Evolutionary conservation across 805 yeast genomes (phyloP).

Genomic region (Clavispora phyllophila): DNA sequence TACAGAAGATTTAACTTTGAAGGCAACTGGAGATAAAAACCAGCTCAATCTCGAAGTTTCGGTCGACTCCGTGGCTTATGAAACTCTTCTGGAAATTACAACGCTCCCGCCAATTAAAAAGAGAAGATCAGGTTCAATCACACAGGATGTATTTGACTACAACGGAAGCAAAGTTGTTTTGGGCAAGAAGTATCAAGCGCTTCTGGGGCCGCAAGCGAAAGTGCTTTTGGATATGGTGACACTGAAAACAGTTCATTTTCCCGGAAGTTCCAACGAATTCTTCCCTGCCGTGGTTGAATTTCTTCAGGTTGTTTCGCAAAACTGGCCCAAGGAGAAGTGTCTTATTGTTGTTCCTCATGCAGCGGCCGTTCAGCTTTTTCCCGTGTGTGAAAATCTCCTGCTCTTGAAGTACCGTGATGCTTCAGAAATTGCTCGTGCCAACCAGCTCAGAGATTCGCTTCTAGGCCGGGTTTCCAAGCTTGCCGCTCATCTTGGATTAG

Average conservation of each 20-base stretch:
- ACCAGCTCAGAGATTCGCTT: slow-evolving; percentile 1
- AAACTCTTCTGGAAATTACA: neutral
- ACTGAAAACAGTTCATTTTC: neutral
- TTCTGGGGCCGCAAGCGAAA: slow-evolving; percentile 2
- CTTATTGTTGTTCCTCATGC: slow-evolving; percentile 9
- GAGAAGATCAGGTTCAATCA: neutral
- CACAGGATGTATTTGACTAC: neutral
- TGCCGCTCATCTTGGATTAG: slow-evolving; percentile 12
- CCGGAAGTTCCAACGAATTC: neutral
- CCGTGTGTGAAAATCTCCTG: neutral
- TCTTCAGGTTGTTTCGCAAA: neutral
- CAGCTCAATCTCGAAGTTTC: neutral
- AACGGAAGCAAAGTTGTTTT: neutral
- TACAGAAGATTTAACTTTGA: neutral
- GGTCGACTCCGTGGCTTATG: neutral
- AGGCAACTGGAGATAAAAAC: neutral
- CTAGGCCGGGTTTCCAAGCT: slow-evolving; percentile 10
- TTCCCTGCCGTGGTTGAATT: neutral
- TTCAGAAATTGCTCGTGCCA: neutral
- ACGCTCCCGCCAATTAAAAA: neutral
- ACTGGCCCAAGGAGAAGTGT: neutral
- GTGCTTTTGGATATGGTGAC: slow-evolving; percentile 7
- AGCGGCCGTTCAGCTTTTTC: slow-evolving; percentile 10
- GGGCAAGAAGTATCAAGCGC: too few relatives aligned
- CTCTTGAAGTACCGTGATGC: neutral